phyloP scores from a whole-genome alignment of 2,329 filamentous ascomycete species.

The Reticulascus tulasneorum region DNA sequence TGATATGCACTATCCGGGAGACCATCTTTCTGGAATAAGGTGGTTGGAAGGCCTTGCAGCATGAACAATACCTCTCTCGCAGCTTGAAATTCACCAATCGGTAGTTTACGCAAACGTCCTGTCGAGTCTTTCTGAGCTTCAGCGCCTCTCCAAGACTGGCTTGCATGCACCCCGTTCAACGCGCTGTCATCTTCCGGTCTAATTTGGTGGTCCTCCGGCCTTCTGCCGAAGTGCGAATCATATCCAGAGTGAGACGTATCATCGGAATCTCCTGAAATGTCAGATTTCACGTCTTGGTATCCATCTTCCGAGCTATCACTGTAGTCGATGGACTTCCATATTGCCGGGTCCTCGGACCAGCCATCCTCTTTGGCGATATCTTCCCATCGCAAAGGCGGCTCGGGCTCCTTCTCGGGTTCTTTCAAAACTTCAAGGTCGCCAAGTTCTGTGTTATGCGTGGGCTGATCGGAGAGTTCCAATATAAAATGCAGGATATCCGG shows the following conservation, averaged over 20 bases:
- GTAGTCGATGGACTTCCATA: slow-evolving; percentile 72
- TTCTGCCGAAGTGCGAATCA: slow-evolving; percentile 24
- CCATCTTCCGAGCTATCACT: slow-evolving; percentile 62
- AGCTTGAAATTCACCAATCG: slow-evolving; percentile 12
- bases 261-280: slow-evolving; percentile 27
- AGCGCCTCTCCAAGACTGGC: slow-evolving; percentile 42
- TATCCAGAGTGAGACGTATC: slow-evolving; percentile 31
- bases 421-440: slow-evolving; percentile 56
- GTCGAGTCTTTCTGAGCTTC: slow-evolving; percentile 1
- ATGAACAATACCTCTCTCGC: slow-evolving; percentile 64
- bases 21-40: slow-evolving; percentile 55
- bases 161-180: slow-evolving; percentile 29
- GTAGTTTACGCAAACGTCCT: slow-evolving; percentile 9
- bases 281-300: slow-evolving; percentile 31
- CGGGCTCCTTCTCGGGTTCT: slow-evolving; percentile 37
- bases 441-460: slow-evolving; percentile 65
- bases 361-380: slow-evolving; percentile 75
- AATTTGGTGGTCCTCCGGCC: slow-evolving; percentile 26
- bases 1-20: slow-evolving; percentile 38
- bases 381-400: slow-evolving; percentile 65
- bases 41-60: slow-evolving; percentile 74
- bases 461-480: slow-evolving; percentile 76
- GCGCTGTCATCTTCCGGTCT: slow-evolving; percentile 25
- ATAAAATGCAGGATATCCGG: slow-evolving; percentile 79
- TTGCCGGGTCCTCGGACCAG: slow-evolving; percentile 59